phyloP scores from a whole-genome alignment of 2,329 filamentous ascomycete species.

The Colletotrichum salicis region DNA sequence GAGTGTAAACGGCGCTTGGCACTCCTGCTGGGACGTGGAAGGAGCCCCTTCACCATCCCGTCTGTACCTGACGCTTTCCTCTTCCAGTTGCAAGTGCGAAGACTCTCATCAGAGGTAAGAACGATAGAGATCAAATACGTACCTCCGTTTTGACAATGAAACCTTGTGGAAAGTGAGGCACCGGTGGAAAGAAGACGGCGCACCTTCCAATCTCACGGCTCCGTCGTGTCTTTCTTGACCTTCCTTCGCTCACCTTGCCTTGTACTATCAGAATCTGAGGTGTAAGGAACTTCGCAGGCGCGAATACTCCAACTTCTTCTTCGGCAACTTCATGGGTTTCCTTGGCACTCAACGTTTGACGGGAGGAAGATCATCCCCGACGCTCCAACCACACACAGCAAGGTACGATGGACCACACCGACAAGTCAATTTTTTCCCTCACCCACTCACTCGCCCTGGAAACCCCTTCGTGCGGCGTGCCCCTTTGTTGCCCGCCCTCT shows the following conservation, averaged over 20 bases:
- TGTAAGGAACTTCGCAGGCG: too few species aligned
- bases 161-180: not conserved
- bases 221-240: not conserved
- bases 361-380: not conserved
- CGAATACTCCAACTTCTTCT: not conserved
- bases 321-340: not conserved
- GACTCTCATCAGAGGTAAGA: not conserved
- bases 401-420: not conserved
- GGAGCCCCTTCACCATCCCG: not conserved
- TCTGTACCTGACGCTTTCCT: too few species aligned
- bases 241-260: not conserved
- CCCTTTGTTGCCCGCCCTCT: not conserved
- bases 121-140: not conserved
- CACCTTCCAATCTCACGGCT: not conserved
- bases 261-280: not conserved
- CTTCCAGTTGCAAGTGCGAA: not conserved
- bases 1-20: slow-evolving; percentile 10
- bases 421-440: not conserved
- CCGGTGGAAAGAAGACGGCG: not conserved
- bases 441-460: not conserved
- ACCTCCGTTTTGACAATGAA: not conserved
- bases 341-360: slow-evolving; percentile 5
- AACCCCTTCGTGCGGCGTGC: not conserved
- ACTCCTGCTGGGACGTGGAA: not conserved
- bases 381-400: slow-evolving; percentile 9